Base-by-base conservation (phyloP, 1,139 yeast species). In the Kodamaea derodonti region DNA sequence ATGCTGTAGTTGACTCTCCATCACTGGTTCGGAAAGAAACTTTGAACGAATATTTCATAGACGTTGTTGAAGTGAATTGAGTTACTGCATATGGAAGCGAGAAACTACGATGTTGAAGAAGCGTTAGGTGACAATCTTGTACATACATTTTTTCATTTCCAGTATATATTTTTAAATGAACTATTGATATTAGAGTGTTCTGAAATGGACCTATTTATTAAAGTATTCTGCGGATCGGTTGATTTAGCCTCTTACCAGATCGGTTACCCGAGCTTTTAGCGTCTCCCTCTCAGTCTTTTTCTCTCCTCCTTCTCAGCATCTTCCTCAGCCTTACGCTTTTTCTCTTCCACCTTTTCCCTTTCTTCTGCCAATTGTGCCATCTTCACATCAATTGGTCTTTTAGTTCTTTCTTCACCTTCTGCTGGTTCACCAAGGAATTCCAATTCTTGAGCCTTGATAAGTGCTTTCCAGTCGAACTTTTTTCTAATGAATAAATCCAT, bases 1-100 rank as follows among this genome's bases (percentile, higher is more conserved):
- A 92, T 56, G 79, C 86, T 0, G 86, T 92, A 32, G 95, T 92
- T 14, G 84, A 78, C 10, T 82, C 95, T 42, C 99, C 99, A 2
- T 77, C 90, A 29, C 49, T 50, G 14, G 88, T 87, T 2, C 56
- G 68, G 3, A 63, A 68, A 12, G 54, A 56, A 3, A 70, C 72
- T 1, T 61, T 88, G 41, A 56, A 57, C 7, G 65, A 69, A 20
- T 84, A 84, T 50, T 65, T 65, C 41, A 60, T 81, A 25, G 46
- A 46, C 30, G 45, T 34, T 31, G 30, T 10, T 15, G 14, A 31
- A 31, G 11, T n/a, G n/a, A n/a, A n/a, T n/a, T n/a, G n/a, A n/a
- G n/a, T n/a, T n/a, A n/a, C n/a, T n/a, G n/a, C n/a, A n/a, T n/a
- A n/a, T n/a, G n/a, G n/a, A n/a, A n/a, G n/a, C n/a, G n/a, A n/a